A percentile compares a stretch with the other conserved stretches of the same genome.
Conservation (phyloP, 2,329 filamentous ascomycete species). For the Fusarium guadeloupense region DNA sequence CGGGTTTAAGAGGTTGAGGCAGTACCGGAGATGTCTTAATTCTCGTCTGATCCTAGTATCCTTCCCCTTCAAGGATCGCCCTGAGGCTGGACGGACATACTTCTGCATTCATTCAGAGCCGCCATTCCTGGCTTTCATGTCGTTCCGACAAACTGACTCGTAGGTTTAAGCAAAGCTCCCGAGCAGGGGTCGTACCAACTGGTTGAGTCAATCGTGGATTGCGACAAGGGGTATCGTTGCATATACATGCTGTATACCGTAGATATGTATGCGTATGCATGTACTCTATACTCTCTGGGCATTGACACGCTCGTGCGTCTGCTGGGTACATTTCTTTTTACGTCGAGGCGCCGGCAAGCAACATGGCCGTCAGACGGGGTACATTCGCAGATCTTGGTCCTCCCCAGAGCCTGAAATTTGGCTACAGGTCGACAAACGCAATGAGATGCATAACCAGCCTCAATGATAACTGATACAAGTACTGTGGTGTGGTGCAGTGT, state of each 20-base stretch:
- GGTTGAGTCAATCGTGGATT: conserved; percentile 19
- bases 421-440: conserved; percentile 11
- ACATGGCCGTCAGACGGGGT: conserved; percentile 4
- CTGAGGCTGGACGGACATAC: conserved; percentile 33
- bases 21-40: conserved; percentile 26
- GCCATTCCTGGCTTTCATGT: conserved; percentile 29
- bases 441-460: conserved; percentile 10
- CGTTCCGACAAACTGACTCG: conserved; percentile 38
- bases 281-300: neutral
- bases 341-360: neutral
- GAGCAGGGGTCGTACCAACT: conserved; percentile 17
- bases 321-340: conserved; percentile 7
- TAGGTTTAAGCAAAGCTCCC: conserved; percentile 10
- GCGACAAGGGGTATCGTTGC: conserved; percentile 4
- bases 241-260: neutral
- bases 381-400: conserved; percentile 10
- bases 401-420: neutral
- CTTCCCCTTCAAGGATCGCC: conserved; percentile 37
- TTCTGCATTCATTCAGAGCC: conserved; percentile 37
- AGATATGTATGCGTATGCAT: neutral
- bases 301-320: conserved; percentile 15
- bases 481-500: neutral
- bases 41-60: conserved; percentile 32
- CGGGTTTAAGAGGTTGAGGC: conserved; percentile 1
- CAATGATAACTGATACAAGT: conserved; percentile 5